These are phyloP conservation scores for Zizania latifolia DNA, from an alignment of 176 grass and related monocot genomes.

Conservation along the genomic window DNA sequence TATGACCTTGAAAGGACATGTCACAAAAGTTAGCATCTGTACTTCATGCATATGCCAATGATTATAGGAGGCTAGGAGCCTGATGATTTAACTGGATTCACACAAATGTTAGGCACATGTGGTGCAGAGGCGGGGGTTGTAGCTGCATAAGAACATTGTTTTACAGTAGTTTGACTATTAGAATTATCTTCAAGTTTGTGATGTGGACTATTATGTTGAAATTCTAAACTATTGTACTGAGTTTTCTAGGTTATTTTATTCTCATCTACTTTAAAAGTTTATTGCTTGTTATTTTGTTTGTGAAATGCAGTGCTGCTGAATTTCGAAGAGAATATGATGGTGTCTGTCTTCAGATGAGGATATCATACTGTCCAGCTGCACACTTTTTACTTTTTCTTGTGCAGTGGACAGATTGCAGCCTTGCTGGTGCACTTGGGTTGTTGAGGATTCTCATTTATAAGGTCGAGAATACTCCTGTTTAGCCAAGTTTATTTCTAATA, in stretches of 20 bases:
- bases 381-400: slow-evolving; percentile 90
- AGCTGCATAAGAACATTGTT: background rate
- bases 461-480: slow-evolving; percentile 22
- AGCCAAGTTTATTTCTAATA: background rate
- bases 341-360: slow-evolving; percentile 81
- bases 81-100: background rate
- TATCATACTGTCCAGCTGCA: slow-evolving; percentile 83
- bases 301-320: slow-evolving; percentile 60
- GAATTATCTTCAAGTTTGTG: background rate
- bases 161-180: background rate
- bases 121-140: background rate
- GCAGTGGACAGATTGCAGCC: slow-evolving; percentile 84
- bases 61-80: background rate
- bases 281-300: slow-evolving; percentile 20
- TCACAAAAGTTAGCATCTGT: background rate
- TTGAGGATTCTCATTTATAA: slow-evolving; percentile 90
- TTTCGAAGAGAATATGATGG: slow-evolving; percentile 84
- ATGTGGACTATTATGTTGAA: background rate
- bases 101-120: background rate
- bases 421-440: slow-evolving; percentile 83
- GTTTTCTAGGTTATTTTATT: background rate
- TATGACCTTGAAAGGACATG: background rate
- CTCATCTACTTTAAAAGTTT: background rate
- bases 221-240: no score
- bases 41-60: background rate